Evolutionary conservation across 2,329 filamentous ascomycete species (phyloP).

Genomic region (Pyrenophora graminea): DNA sequence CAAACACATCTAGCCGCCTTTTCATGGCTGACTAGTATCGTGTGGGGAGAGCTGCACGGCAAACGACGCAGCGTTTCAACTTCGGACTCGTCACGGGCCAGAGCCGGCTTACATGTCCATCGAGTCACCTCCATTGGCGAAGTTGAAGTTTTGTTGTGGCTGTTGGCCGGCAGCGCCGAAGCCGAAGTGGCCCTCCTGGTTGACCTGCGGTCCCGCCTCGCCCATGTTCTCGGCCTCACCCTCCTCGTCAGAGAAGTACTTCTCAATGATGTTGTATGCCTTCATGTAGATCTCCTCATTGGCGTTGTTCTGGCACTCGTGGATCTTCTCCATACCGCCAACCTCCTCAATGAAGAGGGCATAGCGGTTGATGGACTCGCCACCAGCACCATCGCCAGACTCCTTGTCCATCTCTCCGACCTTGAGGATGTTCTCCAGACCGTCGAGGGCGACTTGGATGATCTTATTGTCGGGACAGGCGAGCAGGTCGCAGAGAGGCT

Average conservation of each 20-base stretch:
- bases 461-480: slow-evolving; percentile 99
- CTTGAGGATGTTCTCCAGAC: slow-evolving; percentile 98
- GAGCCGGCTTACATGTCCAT: slow-evolving; percentile 69
- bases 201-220: slow-evolving; percentile 73
- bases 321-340: slow-evolving; percentile 99
- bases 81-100: slow-evolving; percentile 8
- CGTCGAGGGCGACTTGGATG: slow-evolving; percentile 96
- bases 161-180: slow-evolving; percentile 66
- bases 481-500: slow-evolving; percentile 92
- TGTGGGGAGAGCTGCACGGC: slow-evolving; percentile 7
- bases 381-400: slow-evolving; percentile 61
- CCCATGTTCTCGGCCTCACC: slow-evolving; percentile 77
- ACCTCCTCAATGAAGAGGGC: slow-evolving; percentile 98
- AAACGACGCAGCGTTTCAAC: slow-evolving; percentile 12
- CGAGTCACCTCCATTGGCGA: slow-evolving; percentile 75
- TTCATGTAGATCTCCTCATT: slow-evolving; percentile 99
- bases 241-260: slow-evolving; percentile 99
- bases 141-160: slow-evolving; percentile 88
- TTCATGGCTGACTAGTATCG: slow-evolving; percentile 11
- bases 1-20: slow-evolving; percentile 14
- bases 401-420: slow-evolving; percentile 99
- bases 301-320: slow-evolving; percentile 99
- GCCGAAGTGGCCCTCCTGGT: slow-evolving; percentile 76
- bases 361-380: slow-evolving; percentile 87
- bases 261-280: slow-evolving; percentile 99